Evolutionary conservation across 441 rosid genomes (phyloP).

Genomic region (Omphalea diandra): DNA sequence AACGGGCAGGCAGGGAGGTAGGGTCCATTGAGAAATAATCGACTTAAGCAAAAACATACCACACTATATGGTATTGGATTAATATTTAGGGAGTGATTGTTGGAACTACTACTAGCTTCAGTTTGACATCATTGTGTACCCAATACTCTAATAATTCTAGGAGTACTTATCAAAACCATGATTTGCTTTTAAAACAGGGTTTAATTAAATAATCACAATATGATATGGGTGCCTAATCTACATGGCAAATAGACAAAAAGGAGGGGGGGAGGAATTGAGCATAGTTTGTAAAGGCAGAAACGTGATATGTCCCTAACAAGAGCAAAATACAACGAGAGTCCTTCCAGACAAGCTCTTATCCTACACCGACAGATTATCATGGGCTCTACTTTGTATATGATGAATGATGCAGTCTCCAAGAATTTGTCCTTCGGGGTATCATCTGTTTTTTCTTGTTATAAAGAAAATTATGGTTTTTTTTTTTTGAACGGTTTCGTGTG

Average conservation of each 20-base stretch:
- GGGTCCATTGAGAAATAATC: conserved; percentile 28
- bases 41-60: background rate
- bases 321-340: conserved; percentile 6
- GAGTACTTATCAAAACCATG: background rate
- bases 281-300: background rate
- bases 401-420: background rate
- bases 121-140: too few relatives aligned
- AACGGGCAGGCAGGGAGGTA: conserved; percentile 19
- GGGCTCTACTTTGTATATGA: background rate
- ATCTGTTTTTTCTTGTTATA: background rate
- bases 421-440: background rate
- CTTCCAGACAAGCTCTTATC: background rate
- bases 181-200: background rate
- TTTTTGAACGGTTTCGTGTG: too few relatives aligned
- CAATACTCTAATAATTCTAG: too few relatives aligned
- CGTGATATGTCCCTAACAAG: conserved; percentile 21
- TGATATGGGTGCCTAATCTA: conserved; percentile 1
- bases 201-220: background rate
- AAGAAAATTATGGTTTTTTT: too few relatives aligned
- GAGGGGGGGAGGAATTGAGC: background rate
- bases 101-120: too few relatives aligned
- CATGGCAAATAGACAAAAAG: background rate
- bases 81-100: background rate
- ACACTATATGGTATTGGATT: background rate
- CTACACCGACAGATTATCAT: conserved; percentile 13